Base-by-base conservation (phyloP, 2,329 filamentous ascomycete genomes). In the Cladophialophora carrionii region DNA sequence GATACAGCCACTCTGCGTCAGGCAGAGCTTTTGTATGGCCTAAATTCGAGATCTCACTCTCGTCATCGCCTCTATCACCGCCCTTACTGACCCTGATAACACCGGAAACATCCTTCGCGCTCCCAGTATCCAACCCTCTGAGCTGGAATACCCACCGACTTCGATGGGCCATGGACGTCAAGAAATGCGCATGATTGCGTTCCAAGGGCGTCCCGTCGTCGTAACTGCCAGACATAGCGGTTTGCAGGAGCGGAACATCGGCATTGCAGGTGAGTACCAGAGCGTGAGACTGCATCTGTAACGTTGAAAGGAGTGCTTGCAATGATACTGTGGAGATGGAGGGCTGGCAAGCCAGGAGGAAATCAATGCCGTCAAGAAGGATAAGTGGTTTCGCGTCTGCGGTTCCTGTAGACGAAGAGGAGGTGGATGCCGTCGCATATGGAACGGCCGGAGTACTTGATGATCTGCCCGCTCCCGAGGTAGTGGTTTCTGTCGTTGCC, bases 101-200 rank as follows among this genome's bases (percentile, higher is more conserved):
- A 2, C 94, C 94, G 78, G 91, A 96, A 34, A 98, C 91, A 77
- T 97, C 94, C 74, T 85, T 88, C 68, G 94, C 93, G n/a, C 88
- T 88, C 0, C 94, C 94, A 0, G 92, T 96, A 73, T 96, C 92
- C 66, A 98, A 77, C 73, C 88, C 83, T 59, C 93, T 83, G 64
- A 95, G 79, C 67, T 90, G 86, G 72, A 96, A 78, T 3, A 94
- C 83, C 68, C 85, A 81, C n/a, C 85, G 79, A 8, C 92, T 91
- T 71, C 87, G 84, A 75, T 97, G 92, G n/a, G 89, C 90, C 68
- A 89, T 78, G 5, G 85, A 85, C 41, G 92, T 81, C 22, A 90
- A 78, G 65, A 96, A 85, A n/a, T 87, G 83, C 1, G 90, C 86
- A 71, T 91, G 87, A 65, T 88, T 84, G 55, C 81, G 84, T 75